phyloP scores from a whole-genome alignment of 2,329 filamentous ascomycete genomes.

The Camillea tinctor region DNA sequence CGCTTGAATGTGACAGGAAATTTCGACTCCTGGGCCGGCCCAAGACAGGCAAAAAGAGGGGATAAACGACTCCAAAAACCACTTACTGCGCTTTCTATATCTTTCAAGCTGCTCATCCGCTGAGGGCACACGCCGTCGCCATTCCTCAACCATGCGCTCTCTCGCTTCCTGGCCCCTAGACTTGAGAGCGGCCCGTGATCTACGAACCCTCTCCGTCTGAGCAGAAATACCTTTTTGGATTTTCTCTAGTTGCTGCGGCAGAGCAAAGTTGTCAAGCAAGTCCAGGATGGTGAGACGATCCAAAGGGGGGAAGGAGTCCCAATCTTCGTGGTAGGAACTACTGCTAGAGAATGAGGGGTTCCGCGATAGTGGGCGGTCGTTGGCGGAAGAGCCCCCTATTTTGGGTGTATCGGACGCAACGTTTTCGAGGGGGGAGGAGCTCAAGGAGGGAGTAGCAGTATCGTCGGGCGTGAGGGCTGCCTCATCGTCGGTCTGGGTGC shows the following conservation, averaged over 20 bases:
- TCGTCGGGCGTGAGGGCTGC: conserved; percentile 42
- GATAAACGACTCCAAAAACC: too few species aligned
- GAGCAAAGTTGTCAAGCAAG: conserved; percentile 86
- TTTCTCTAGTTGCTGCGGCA: conserved; percentile 88
- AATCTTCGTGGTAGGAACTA: conserved; percentile 84
- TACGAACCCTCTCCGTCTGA: conserved; percentile 81
- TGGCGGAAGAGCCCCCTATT: conserved; percentile 45
- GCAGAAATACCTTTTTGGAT: conserved; percentile 78
- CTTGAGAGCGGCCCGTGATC: conserved; percentile 78
- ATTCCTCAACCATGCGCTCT: conserved; percentile 88
- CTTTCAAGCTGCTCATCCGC: conserved; percentile 91
- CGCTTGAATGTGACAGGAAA: too few species aligned
- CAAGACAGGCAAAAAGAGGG: too few species aligned
- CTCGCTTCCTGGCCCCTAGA: conserved; percentile 75
- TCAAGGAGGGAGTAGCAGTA: conserved; percentile 40
- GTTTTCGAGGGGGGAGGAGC: conserved; percentile 44
- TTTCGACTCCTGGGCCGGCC: too few species aligned
- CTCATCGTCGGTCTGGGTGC: conserved; percentile 44
- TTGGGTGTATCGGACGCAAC: conserved; percentile 49
- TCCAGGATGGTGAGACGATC: conserved; percentile 92
- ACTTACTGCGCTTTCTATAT: conserved; percentile 81
- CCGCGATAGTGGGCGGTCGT: conserved; percentile 64
- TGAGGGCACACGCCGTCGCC: conserved; percentile 79
- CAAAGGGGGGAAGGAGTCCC: conserved; percentile 81
- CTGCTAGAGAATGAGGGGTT: conserved; percentile 80